Percentiles rank a stretch among this genome's conserved stretches.
Evolutionary conservation across 176 grass and related monocot genomes (phyloP).

Genomic region (Saccharum spontaneum): DNA sequence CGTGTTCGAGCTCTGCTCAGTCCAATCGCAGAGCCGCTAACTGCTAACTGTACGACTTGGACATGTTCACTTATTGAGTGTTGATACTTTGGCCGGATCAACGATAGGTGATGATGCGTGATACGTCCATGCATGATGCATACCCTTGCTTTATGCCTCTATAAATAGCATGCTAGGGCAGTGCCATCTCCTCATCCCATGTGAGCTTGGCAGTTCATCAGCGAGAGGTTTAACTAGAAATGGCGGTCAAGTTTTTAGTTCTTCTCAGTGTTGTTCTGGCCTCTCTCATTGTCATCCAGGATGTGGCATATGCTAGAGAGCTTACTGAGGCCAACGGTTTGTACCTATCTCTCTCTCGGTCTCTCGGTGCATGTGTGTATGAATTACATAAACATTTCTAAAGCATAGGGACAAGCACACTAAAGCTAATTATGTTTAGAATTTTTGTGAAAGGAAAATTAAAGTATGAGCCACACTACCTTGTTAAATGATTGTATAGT

Average conservation of each 20-base stretch:
- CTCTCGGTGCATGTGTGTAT: not conserved
- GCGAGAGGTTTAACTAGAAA: not conserved
- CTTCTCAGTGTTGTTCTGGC: not conserved
- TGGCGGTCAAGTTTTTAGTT: not conserved
- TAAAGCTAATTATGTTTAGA: not conserved
- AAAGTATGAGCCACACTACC: not conserved
- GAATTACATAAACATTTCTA: not conserved
- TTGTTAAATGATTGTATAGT: not conserved
- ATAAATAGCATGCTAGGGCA: slow-evolving; percentile 18
- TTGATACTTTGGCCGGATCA: not conserved
- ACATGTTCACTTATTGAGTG: not conserved
- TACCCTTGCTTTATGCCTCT: not conserved
- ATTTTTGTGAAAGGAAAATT: not conserved
- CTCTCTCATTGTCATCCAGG: not conserved
- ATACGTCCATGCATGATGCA: not conserved
- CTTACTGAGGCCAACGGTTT: slow-evolving; percentile 22
- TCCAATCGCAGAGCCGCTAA: not conserved
- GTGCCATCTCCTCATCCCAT: not conserved
- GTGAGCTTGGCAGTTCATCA: not conserved
- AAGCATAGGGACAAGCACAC: not conserved
- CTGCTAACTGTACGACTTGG: not conserved
- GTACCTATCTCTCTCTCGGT: not conserved
- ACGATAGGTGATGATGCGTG: not conserved
- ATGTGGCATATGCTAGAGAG: slow-evolving; percentile 20
- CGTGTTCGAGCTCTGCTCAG: not conserved